A percentile compares a stretch with the other conserved stretches of the same genome.
phyloP scores from a whole-genome alignment of 495 filamentous ascomycete species.

The Hypomontagnella monticulosa region DNA sequence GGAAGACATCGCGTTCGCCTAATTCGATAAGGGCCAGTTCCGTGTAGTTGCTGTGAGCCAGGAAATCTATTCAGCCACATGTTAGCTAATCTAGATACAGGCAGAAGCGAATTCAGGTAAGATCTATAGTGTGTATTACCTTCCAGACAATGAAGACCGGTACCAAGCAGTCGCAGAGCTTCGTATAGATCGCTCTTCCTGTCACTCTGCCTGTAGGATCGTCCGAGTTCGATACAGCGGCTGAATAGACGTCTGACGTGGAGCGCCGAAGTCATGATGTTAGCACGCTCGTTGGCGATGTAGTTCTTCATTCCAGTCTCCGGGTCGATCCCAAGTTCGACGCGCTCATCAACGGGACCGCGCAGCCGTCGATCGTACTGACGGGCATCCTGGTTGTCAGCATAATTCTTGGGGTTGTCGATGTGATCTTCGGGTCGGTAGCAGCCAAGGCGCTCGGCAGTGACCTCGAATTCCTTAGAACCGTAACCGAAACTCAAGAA shows the following conservation, averaged over 20 bases:
- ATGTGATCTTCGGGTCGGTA: conserved; percentile 91
- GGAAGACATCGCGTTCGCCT: conserved; percentile 80
- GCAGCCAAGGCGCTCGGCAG: conserved; percentile 83
- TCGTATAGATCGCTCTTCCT: conserved; percentile 83
- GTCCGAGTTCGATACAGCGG: conserved; percentile 76
- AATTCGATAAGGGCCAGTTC: conserved; percentile 87
- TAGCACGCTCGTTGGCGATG: conserved; percentile 80
- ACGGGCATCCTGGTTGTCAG: conserved; percentile 86
- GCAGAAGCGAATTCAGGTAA: not conserved
- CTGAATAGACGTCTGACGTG: conserved; percentile 77
- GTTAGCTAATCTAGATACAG: conserved; percentile 11
- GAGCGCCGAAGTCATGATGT: conserved; percentile 78
- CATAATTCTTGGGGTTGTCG: conserved; percentile 82
- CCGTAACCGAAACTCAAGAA: conserved; percentile 79
- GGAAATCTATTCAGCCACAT: conserved; percentile 66
- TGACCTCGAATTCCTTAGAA: conserved; percentile 93
- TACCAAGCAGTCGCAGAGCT: conserved; percentile 84
- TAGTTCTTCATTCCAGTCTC: conserved; percentile 90
- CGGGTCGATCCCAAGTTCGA: conserved; percentile 79
- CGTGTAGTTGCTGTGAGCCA: conserved; percentile 89
- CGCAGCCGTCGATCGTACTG: conserved; percentile 80
- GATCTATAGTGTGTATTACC: conserved; percentile 46
- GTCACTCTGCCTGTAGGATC: conserved; percentile 67
- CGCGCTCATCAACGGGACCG: conserved; percentile 79
- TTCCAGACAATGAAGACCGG: conserved; percentile 90